These are phyloP conservation scores for Loxodes magnus DNA, from an alignment of 73 alveolate genomes.

Conservation along the genomic window DNA sequence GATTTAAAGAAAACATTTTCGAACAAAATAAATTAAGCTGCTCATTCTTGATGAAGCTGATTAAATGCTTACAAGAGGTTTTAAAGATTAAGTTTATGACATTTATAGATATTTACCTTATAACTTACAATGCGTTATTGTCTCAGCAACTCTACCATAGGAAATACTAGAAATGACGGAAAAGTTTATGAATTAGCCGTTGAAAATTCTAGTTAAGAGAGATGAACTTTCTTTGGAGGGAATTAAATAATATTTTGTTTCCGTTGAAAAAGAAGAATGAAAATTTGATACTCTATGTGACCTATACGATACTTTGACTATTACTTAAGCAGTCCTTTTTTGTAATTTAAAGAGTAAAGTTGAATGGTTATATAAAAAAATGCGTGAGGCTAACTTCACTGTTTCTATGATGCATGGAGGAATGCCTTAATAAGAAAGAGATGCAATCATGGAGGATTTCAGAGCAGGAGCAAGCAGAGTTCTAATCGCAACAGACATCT, in stretches of 20 bases:
- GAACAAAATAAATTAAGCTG: slow-evolving; percentile 72
- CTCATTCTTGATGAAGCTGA: slow-evolving; percentile 97
- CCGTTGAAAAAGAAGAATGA: slow-evolving; percentile 83
- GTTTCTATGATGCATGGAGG: slow-evolving; percentile 92
- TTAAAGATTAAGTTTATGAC: slow-evolving; percentile 95
- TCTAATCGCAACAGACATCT: slow-evolving; percentile 76
- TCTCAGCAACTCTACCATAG: slow-evolving; percentile 95
- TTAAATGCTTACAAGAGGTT: slow-evolving; percentile 92
- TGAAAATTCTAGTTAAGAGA: slow-evolving; percentile 92
- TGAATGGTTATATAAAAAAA: slow-evolving; percentile 91
- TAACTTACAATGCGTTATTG: slow-evolving; percentile 86
- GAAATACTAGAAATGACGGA: slow-evolving; percentile 85
- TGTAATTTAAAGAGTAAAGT: slow-evolving; percentile 82
- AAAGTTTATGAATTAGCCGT: slow-evolving; percentile 93
- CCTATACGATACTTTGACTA: slow-evolving; percentile 86
- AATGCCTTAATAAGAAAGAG: slow-evolving; percentile 92
- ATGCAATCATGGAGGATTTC: slow-evolving; percentile 79
- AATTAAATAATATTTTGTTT: slow-evolving; percentile 82
- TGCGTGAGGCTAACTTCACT: slow-evolving; percentile 90
- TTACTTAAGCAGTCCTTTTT: slow-evolving; percentile 92
- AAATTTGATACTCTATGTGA: slow-evolving; percentile 91
- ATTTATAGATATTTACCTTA: slow-evolving; percentile 92
- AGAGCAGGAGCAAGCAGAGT: slow-evolving; percentile 65
- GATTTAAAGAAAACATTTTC: slow-evolving; percentile 69
- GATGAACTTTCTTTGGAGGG: slow-evolving; percentile 97